Conservation (phyloP, 805 yeast species). For the Saccharomycopsis lassenensis region DNA sequence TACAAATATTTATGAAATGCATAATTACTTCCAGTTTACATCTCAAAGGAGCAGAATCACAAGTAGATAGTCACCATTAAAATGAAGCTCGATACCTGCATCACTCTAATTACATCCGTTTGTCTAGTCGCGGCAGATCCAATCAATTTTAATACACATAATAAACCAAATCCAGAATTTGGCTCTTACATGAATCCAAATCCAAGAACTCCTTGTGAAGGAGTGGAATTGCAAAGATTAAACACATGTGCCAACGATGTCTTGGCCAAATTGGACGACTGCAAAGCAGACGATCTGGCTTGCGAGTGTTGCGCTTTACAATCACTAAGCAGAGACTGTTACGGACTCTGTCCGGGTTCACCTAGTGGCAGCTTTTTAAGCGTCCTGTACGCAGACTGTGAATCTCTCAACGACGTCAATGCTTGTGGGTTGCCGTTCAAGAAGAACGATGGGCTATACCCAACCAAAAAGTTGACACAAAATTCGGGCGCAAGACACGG, state of each 20-base stretch:
- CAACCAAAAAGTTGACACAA: neutral
- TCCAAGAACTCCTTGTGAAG: conserved; percentile 34
- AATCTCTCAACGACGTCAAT: conserved; percentile 35
- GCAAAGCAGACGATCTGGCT: conserved; percentile 42
- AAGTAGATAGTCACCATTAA: too few species aligned
- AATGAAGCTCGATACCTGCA: too few species aligned
- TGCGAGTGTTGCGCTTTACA: conserved; percentile 50
- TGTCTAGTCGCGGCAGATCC: too few species aligned
- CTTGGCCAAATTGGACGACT: conserved; percentile 34
- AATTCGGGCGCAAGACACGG: neutral
- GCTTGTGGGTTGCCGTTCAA: conserved; percentile 41
- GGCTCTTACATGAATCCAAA: conserved; percentile 37
- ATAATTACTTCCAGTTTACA: too few species aligned
- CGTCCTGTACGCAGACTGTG: conserved; percentile 36
- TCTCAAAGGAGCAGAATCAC: too few species aligned
- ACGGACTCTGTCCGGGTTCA: conserved; percentile 37
- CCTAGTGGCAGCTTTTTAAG: conserved; percentile 35
- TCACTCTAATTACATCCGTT: too few species aligned
- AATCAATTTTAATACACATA: too few species aligned
- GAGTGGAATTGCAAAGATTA: conserved; percentile 33
- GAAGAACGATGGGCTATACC: conserved; percentile 25
- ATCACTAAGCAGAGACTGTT: conserved; percentile 34
- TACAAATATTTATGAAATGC: too few species aligned
- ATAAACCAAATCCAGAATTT: conserved; percentile 22
- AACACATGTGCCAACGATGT: conserved; percentile 38